A percentile compares a stretch with the other conserved stretches of the same genome.
These are phyloP conservation scores for Dacryopinax primogenitus DNA, from an alignment of 768 basidiomycete genomes.

Conservation along the genomic window DNA sequence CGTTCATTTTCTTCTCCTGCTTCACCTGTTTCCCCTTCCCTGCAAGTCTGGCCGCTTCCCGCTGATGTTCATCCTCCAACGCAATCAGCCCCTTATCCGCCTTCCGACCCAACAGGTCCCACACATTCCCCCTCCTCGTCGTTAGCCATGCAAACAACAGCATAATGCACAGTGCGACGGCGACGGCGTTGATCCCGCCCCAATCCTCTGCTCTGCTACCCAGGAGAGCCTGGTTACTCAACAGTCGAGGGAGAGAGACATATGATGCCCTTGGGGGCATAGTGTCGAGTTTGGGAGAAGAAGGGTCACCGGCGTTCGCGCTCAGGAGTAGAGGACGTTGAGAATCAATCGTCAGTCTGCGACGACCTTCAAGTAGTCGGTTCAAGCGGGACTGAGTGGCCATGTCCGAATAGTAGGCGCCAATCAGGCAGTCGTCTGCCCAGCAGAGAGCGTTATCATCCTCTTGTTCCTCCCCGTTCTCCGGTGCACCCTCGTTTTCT, in stretches of 20 bases:
- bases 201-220: not conserved
- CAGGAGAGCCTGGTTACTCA: not conserved
- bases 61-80: not conserved
- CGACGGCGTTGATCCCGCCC: not conserved
- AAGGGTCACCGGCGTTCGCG: not conserved
- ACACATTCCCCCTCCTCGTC: not conserved
- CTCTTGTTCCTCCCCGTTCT: not conserved
- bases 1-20: not conserved
- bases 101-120: constrained; percentile 4
- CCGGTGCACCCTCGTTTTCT: constrained; percentile 15
- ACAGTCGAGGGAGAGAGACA: not conserved
- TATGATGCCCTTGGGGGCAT: not conserved
- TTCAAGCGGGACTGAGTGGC: constrained; percentile 1
- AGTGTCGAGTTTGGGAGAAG: not conserved
- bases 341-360: not conserved
- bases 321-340: not conserved
- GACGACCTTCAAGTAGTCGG: not conserved
- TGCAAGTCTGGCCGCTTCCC: not conserved
- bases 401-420: constrained; percentile 10
- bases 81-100: constrained; percentile 1
- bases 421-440: constrained; percentile 16
- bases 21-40: not conserved
- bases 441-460: constrained; percentile 14
- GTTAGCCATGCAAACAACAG: not conserved
- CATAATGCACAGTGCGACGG: not conserved